phyloP scores from a whole-genome alignment of 495 filamentous ascomycete species.

The Penicillium pancosmium region DNA sequence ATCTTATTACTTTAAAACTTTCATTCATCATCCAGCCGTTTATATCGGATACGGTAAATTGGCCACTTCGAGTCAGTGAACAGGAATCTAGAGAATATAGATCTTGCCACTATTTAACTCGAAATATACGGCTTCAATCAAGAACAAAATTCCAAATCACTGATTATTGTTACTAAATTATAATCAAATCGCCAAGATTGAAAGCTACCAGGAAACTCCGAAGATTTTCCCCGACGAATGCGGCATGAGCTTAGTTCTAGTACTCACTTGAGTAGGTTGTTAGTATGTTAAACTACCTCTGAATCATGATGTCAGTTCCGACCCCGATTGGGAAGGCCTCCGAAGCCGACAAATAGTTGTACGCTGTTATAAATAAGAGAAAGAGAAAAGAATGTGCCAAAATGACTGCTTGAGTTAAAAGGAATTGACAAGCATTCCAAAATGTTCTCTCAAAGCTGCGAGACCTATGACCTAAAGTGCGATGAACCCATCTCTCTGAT shows the following conservation, averaged over 20 bases:
- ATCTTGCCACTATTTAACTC: too few species aligned
- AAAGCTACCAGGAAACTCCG: neutral
- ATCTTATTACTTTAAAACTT: too few species aligned
- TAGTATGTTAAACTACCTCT: too few species aligned
- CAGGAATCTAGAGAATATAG: too few species aligned
- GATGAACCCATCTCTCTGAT: neutral
- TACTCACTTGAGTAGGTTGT: too few species aligned
- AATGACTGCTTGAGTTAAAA: too few species aligned
- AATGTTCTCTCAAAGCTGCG: neutral
- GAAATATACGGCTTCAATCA: too few species aligned
- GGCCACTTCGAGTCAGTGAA: too few species aligned
- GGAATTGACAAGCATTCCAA: neutral
- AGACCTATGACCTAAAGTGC: neutral
- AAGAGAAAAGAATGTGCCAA: neutral
- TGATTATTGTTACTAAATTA: too few species aligned
- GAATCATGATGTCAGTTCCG: slow-evolving; percentile 1
- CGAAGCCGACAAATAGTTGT: slow-evolving; percentile 6
- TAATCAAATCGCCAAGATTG: neutral
- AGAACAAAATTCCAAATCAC: neutral
- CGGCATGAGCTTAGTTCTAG: too few species aligned
- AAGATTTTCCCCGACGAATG: neutral
- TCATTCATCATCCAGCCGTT: too few species aligned
- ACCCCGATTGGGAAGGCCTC: slow-evolving; percentile 19
- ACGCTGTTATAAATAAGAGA: neutral
- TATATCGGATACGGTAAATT: too few species aligned